Evolutionary conservation across 2,329 filamentous ascomycete species (phyloP).

Genomic region (Tetracladium maxilliforme): DNA sequence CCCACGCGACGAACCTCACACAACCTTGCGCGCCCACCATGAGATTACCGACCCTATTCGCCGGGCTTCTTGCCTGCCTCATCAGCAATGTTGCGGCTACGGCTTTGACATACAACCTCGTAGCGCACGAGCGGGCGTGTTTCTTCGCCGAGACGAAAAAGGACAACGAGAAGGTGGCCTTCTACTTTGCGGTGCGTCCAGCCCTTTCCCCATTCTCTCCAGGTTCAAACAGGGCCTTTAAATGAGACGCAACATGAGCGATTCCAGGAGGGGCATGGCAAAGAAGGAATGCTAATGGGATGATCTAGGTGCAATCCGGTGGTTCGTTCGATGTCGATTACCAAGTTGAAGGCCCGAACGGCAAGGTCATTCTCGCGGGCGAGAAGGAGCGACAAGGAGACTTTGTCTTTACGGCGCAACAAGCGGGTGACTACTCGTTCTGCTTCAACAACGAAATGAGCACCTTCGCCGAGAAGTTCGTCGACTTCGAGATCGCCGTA

Average conservation of each 20-base stretch:
- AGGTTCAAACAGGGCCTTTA: background rate
- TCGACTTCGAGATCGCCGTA: constrained; percentile 95
- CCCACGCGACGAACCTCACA: background rate
- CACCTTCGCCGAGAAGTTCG: constrained; percentile 92
- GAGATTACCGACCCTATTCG: constrained; percentile 47
- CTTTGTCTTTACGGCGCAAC: constrained; percentile 90
- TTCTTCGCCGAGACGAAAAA: constrained; percentile 76
- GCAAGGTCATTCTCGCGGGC: constrained; percentile 71
- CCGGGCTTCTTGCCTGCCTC: constrained; percentile 58
- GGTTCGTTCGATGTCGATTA: constrained; percentile 98
- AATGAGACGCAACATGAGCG: constrained; percentile 1
- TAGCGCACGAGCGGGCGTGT: constrained; percentile 86
- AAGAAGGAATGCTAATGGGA: constrained; percentile 1
- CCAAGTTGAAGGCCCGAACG: constrained; percentile 65
- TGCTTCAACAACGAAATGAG: constrained; percentile 99
- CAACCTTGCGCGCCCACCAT: constrained; percentile 27
- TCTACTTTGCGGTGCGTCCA: constrained; percentile 84
- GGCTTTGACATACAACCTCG: constrained; percentile 84
- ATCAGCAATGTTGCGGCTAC: constrained; percentile 66
- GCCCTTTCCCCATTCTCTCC: background rate
- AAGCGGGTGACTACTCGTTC: constrained; percentile 81
- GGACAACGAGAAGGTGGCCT: constrained; percentile 78
- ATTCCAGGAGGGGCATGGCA: background rate
- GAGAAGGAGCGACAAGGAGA: constrained; percentile 90
- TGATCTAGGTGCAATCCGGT: constrained; percentile 77